phyloP scores from a whole-genome alignment of 306 rosid species.

The Quercus wislizeni region DNA sequence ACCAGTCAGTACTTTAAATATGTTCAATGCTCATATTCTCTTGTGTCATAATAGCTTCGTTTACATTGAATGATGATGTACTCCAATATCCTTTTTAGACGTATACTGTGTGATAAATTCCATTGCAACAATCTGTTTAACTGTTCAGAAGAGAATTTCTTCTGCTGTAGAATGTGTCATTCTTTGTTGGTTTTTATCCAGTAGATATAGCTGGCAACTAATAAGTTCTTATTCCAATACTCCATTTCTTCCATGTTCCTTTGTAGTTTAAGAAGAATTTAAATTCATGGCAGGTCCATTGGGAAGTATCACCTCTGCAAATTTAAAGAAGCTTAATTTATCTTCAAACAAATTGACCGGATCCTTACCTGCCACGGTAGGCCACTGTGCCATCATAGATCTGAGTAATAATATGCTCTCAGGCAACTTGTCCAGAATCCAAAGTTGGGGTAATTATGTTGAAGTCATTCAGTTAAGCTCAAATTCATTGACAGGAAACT shows the following conservation, averaged over 20 bases:
- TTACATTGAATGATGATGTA: neutral
- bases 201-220: neutral
- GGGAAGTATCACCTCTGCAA: constrained; percentile 64
- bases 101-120: neutral
- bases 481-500: constrained; percentile 58
- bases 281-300: constrained; percentile 57
- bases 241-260: neutral
- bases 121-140: neutral
- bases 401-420: constrained; percentile 67
- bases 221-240: too few relatives aligned
- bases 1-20: neutral
- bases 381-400: constrained; percentile 62
- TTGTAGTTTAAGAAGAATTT: constrained; percentile 11
- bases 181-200: neutral
- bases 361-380: constrained; percentile 61
- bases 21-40: neutral
- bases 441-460: constrained; percentile 72
- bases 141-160: neutral
- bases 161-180: neutral
- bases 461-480: constrained; percentile 67
- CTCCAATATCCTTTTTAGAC: neutral
- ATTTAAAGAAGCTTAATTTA: constrained; percentile 68
- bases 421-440: constrained; percentile 60
- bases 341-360: constrained; percentile 75
- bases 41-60: neutral